Base-by-base conservation (phyloP, 192 early-diverging fungal species). In the Backusella sp. region DNA sequence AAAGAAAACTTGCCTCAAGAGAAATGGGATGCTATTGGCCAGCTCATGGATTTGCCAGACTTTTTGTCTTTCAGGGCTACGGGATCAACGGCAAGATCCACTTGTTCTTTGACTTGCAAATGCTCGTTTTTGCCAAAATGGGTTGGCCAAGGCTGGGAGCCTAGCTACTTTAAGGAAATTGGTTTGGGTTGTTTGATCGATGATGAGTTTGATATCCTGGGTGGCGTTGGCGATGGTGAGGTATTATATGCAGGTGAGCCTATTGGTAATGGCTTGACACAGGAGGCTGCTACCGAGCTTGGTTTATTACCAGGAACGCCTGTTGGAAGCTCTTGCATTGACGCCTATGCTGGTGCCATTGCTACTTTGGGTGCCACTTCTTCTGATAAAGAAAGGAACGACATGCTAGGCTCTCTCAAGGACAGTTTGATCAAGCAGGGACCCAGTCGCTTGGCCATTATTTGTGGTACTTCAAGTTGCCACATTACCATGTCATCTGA, bases 31-130 rank as follows among this genome's bases (percentile, higher is more conserved):
- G n/a, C 44, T 4, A 84, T 86, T 37, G 85, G 82, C 3, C 83
- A 89, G 11, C 79, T 91, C 4, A 89, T 94, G 75, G 92, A 94
- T 77, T 80, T 94, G 9, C 92, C 93, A 21, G 93, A 94, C 70
- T 93, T 85, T 71, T 83, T 94, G 66, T 89, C 91, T 6, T 90
- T 78, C 66, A 86, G 79, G 56, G 91, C 92, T 1, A 93, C 92
- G 3, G 90, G 89, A 0, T 73, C 72, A 21, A 70, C 76, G 14
- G 75, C 75, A 21, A 85, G 92, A 8, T 87, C 86, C 23, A 69
- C 84, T 5, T 90, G 89, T 77, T 93, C 92, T 15, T 82, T 94
- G 32, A 84, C 85, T 2, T 93, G 92, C 80, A 93, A 93, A 70
- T 93, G 90, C 79, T 88, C 86, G 17, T 92, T 85, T 74, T 80